These are phyloP conservation scores for Aspergillus asperescens DNA, from an alignment of 495 filamentous ascomycete species.

Conservation along the genomic window DNA sequence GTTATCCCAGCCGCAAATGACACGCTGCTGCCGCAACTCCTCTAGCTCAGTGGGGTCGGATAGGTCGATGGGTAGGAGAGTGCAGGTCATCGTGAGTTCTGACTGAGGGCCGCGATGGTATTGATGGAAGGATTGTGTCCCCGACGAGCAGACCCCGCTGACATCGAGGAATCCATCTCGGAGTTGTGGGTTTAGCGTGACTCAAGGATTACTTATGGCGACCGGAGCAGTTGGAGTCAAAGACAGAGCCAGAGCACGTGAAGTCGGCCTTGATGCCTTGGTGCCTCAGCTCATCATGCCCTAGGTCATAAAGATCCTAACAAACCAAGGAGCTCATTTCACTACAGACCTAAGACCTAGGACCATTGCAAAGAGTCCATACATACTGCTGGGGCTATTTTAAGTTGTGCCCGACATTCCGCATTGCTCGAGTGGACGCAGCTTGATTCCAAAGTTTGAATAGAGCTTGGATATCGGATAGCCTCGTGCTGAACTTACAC, in stretches of 20 bases:
- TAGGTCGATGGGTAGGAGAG: slow-evolving; percentile 24
- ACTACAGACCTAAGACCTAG: background rate
- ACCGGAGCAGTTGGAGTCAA: background rate
- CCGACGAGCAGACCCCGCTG: background rate
- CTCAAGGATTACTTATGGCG: background rate
- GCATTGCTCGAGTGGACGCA: background rate
- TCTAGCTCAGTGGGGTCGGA: slow-evolving; percentile 13
- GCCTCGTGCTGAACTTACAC: background rate
- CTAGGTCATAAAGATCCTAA: too few species aligned
- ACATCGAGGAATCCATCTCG: background rate
- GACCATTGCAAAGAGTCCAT: background rate
- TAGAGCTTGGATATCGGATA: background rate
- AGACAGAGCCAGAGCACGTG: background rate
- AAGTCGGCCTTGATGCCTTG: background rate
- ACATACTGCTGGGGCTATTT: background rate
- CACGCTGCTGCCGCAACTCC: slow-evolving; percentile 25
- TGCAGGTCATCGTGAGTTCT: background rate
- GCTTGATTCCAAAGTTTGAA: background rate
- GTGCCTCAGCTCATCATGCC: background rate
- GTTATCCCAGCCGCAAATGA: slow-evolving; percentile 24
- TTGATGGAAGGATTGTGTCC: background rate
- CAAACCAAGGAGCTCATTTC: too few species aligned
- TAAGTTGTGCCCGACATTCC: background rate
- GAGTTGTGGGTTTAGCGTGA: background rate
- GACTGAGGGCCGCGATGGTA: background rate